These are phyloP conservation scores for Coriaria nepalensis DNA, from an alignment of 306 rosid genomes.

Conservation along the genomic window DNA sequence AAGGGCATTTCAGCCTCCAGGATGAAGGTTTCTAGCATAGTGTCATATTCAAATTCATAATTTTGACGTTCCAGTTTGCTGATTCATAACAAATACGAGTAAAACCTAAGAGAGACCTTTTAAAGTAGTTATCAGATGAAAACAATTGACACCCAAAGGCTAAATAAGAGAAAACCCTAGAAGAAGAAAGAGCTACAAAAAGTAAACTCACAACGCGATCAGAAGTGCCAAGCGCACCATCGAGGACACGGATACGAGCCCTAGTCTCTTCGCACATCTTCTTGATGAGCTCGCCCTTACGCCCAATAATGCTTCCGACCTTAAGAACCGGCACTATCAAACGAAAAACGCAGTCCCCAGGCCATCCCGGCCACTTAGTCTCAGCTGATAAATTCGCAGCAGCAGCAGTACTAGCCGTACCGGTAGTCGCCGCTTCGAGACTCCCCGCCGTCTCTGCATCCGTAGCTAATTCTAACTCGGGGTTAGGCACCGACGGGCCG, in stretches of 20 bases:
- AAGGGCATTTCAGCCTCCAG: too few species aligned
- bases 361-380: constrained; percentile 93
- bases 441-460: constrained; percentile 8
- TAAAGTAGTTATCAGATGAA: too few species aligned
- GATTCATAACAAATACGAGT: too few species aligned
- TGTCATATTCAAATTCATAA: not conserved
- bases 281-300: constrained; percentile 88
- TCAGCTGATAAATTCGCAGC: constrained; percentile 19
- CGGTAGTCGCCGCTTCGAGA: constrained; percentile 1
- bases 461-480: constrained; percentile 13
- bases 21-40: not conserved
- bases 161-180: constrained; percentile 18
- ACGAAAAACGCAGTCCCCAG: constrained; percentile 81
- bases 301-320: constrained; percentile 90
- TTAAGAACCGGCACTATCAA: constrained; percentile 73
- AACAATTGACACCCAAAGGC: not conserved
- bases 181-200: not conserved
- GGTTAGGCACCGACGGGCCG: constrained; percentile 8
- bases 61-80: not conserved
- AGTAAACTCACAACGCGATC: constrained; percentile 72
- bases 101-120: too few species aligned
- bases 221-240: constrained; percentile 63
- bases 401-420: constrained; percentile 1
- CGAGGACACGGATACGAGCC: constrained; percentile 91
- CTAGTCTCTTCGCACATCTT: constrained; percentile 89